Evolutionary conservation across 169 alveolate genomes (phyloP), one percentile per base, ranked within the genome.

Genomic region (Plasmodium blacklocki): DNA sequence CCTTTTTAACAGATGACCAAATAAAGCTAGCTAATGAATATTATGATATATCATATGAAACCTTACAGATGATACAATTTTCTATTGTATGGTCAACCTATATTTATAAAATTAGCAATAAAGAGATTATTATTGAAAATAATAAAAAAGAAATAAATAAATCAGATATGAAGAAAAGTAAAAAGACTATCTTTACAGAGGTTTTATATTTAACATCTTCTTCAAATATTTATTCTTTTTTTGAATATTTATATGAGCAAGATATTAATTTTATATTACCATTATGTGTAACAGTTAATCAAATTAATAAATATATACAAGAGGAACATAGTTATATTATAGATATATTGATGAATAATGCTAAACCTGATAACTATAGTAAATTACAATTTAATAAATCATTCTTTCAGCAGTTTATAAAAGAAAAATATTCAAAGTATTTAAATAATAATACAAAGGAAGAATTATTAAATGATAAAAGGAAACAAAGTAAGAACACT

Each of bases 181-280:
- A 63, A 47, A 68, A 85, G 62, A 71, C 92, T 0, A 85, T 85
- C 23, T 85, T 70, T 73, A 72, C 87, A 9, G 92, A 85, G n/a
- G 92, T 85, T 6, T 64, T 85, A 9, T 85, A 85, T 60, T 47
- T 85, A 52, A 85, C 92, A 15, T 68, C 92, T 8, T 85, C 92
- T 29, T 74, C 92, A 0, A 85, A 85, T 39, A 72, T 85, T 5
- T 85, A 85, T 59, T 85, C 92, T n/a, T 85, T 64, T 64, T 85
- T 85, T 60, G 92, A 85, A 59, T 54, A 71, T 73, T 54, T 85
- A 7, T 85, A 85, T 47, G 92, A 64, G 2, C 76, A 85, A 50
- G 74, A 85, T 19, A 85, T 85, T 2, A 85, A 71, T 29, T n/a
- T 72, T 39, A 85, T 72, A 6, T 67, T 85, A 3, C 92, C 92